Base-by-base conservation (phyloP, 225 moss, liverwort and hornwort genomes). In the Polytrichum commune region DNA sequence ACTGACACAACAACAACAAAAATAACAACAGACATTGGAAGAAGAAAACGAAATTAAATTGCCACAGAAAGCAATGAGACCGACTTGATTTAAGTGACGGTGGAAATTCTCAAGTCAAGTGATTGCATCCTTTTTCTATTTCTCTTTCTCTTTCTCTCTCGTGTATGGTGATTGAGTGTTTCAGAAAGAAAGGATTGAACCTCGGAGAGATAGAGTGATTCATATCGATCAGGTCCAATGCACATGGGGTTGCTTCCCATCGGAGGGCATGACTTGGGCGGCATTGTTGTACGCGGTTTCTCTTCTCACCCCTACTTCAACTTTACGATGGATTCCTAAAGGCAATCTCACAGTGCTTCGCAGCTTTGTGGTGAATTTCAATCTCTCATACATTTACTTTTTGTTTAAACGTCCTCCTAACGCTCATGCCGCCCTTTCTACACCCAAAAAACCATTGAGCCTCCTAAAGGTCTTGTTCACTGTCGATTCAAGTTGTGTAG, bases 191-290 rank as follows among this genome's bases (percentile, higher is more conserved):
- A 24, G 27, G 13, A 29, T 27, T 65, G 53, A 46, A 82, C 82
- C 69, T 85, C 79, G 19, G 71, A 35, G 6, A 66, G 19, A 63
- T 82, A 85, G 66, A 85, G 79, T 1, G 79, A 79, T 53, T 79
- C 69, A 64, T 74, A 82, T 79, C 77, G 79, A 79, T 76, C 63
- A 54, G 76, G 77, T 19, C 85, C 79, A 13, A 73, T 77, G 54
- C 82, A 74, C 53, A 74, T 63, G 32, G 30, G 84, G 75, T 29
- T 77, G 71, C 85, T 55, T 69, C 69, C 78, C 57, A 63, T 79
- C 71, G 57, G 28, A 69, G 33, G 75, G 56, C 85, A 82, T 85
- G 24, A 20, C 58, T 58, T n/a, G 58, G 58, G 24, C 24, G 58
- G 20, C 24, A 24, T 58, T 24, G 6, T 23, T 1, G 3, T 58